Base-by-base conservation (phyloP, 2,329 filamentous ascomycete genomes). In the Whalleya microplaca region DNA sequence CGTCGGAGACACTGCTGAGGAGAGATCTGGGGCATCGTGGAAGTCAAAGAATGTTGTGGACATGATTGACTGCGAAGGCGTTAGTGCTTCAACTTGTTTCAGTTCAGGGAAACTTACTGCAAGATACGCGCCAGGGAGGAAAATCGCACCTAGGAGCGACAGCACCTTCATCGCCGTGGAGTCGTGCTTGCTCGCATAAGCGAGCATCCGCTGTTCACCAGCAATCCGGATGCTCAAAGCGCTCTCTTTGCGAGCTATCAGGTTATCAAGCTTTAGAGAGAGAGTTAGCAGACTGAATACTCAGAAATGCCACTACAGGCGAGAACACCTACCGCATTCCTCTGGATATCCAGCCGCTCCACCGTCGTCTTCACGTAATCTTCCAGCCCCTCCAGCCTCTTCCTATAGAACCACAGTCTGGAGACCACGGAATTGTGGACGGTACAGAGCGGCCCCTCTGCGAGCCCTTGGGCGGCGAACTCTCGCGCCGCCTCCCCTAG, bases 361-460 rank as follows among this genome's bases (percentile, higher is more conserved):
- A 74, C 48, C 0, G 73, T 72, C 0, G 72, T 72, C 49, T 72
- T 65, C 1, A 69, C 65, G 56, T 75, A 75, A 29, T 60, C 70
- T 9, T 74, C 72, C 7, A 74, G 64, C 4, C 71, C 71, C n/a
- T 73, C 67, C 9, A 74, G 61, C 56, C 73, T 75, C 6, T 64
- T 62, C 14, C 58, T 55, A 45, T 72, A 64, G 48, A 75, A 74
- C 12, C 71, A 64, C 21, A 74, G 55, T 9, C 72, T 58, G 6
- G 64, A 59, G 12, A 65, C 8, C 45, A 75, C 64, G 8, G 63
- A 66, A 2, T 48, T 46, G 14, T 74, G 70, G 6, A 73, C 53
- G 0, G 43, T 19, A 6, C 29, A 14, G n/a, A 48, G 44, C 10
- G 49, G 29, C 8, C 60, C 46, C 7, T 37, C 40, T 1, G 48